Evolutionary conservation across 2,329 filamentous ascomycete species (phyloP).

Genomic region (Davidsoniella virescens): DNA sequence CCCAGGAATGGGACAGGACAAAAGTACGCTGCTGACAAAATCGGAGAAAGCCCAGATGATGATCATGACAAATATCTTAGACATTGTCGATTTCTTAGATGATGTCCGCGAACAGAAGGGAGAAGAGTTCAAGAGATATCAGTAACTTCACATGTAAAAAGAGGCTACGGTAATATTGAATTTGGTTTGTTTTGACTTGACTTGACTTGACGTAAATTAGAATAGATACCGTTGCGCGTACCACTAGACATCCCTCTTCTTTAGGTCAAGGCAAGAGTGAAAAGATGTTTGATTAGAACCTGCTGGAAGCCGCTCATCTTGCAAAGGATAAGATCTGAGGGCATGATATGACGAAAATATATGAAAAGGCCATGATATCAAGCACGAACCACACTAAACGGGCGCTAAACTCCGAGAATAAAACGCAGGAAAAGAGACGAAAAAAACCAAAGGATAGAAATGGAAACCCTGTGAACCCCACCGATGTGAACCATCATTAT

Average conservation of each 20-base stretch:
- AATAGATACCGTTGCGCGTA: background rate
- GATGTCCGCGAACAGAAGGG: slow-evolving; percentile 24
- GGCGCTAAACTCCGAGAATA: too few species aligned
- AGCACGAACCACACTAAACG: background rate
- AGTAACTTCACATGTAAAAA: background rate
- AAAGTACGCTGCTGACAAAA: slow-evolving; percentile 35
- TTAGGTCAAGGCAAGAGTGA: too few species aligned
- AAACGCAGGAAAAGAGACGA: too few species aligned
- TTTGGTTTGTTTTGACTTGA: background rate
- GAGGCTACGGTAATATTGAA: background rate
- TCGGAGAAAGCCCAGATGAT: slow-evolving; percentile 36
- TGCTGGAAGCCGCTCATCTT: too few species aligned
- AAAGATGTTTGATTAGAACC: too few species aligned
- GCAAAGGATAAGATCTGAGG: too few species aligned
- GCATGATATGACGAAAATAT: background rate
- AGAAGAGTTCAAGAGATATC: background rate
- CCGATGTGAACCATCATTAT: slow-evolving; percentile 1
- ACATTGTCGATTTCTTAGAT: slow-evolving; percentile 45
- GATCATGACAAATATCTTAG: slow-evolving; percentile 34
- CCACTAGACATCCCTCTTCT: background rate
- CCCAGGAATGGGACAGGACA: slow-evolving; percentile 37
- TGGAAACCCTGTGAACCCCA: background rate
- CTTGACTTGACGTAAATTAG: background rate
- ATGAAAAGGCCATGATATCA: background rate
- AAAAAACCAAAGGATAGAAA: background rate